phyloP scores from a whole-genome alignment of 1,284 basidiomycete species.

The Cryptococcus amylolentus region DNA sequence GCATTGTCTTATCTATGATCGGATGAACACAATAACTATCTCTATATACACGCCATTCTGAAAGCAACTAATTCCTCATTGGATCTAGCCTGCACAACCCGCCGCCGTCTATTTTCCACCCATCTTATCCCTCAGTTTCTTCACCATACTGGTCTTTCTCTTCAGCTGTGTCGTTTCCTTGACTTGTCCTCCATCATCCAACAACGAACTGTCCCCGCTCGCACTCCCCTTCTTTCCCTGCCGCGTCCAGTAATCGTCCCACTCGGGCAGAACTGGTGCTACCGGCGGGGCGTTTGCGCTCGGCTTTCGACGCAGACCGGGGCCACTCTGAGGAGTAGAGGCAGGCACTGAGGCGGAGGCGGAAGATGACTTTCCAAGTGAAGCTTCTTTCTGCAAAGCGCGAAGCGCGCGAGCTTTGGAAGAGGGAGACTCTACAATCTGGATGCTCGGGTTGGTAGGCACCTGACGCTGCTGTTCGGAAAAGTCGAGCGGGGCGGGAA shows the following conservation, averaged over 20 bases:
- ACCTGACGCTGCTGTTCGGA: too few relatives aligned
- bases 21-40: background rate
- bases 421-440: constrained; percentile 29
- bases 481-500: too few relatives aligned
- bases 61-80: background rate
- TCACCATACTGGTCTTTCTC: constrained; percentile 47
- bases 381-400: constrained; percentile 18
- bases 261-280: constrained; percentile 48
- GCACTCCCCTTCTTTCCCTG: constrained; percentile 6
- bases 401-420: constrained; percentile 26
- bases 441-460: too few relatives aligned
- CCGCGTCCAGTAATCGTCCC: constrained; percentile 28
- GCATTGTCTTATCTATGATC: background rate
- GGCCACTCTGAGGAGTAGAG: background rate
- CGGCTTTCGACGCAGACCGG: background rate
- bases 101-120: too few relatives aligned
- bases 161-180: constrained; percentile 25
- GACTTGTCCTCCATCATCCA: background rate
- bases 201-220: background rate
- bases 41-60: too few relatives aligned
- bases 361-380: constrained; percentile 1
- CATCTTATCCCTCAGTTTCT: constrained; percentile 46
- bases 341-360: background rate
- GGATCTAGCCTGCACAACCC: too few relatives aligned
- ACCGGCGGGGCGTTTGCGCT: constrained; percentile 35